These are phyloP conservation scores for Cordyceps militaris DNA, from an alignment of 2,329 filamentous ascomycete species.

Conservation along the genomic window DNA sequence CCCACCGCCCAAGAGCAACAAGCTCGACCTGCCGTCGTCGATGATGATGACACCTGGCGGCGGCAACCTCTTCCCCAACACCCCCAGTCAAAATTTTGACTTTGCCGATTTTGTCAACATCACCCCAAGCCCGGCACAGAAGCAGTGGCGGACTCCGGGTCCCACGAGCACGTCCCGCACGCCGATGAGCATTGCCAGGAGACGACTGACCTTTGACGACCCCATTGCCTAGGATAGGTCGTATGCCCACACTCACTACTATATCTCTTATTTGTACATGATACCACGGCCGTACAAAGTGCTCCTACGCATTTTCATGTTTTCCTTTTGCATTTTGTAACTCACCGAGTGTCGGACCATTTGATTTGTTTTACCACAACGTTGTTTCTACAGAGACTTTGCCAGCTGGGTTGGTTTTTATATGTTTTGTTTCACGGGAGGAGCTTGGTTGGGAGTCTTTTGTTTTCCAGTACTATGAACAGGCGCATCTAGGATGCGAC, in stretches of 20 bases:
- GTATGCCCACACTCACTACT: neutral
- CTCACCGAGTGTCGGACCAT: neutral
- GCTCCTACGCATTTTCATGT: slow-evolving; percentile 4
- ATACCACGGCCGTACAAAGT: slow-evolving; percentile 30
- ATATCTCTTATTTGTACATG: slow-evolving; percentile 20
- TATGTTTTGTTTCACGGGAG: neutral
- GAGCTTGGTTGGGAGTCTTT: neutral
- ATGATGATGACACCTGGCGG: slow-evolving; percentile 85
- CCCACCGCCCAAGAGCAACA: slow-evolving; percentile 55
- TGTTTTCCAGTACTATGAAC: neutral
- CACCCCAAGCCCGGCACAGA: slow-evolving; percentile 89
- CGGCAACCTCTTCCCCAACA: slow-evolving; percentile 62
- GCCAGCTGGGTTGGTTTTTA: slow-evolving; percentile 9
- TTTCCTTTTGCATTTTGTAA: neutral
- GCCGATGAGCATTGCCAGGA: slow-evolving; percentile 60
- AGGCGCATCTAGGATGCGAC: slow-evolving; percentile 1
- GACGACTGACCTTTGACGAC: slow-evolving; percentile 76
- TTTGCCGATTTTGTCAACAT: slow-evolving; percentile 97
- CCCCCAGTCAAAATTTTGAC: slow-evolving; percentile 79
- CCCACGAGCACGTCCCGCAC: slow-evolving; percentile 45
- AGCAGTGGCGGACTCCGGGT: slow-evolving; percentile 75
- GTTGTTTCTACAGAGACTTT: neutral
- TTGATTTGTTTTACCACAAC: neutral
- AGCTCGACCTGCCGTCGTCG: slow-evolving; percentile 66
- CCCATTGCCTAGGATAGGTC: slow-evolving; percentile 40